Evolutionary conservation across 768 basidiomycete genomes (phyloP).

Genomic region (Psilocybe sp.): DNA sequence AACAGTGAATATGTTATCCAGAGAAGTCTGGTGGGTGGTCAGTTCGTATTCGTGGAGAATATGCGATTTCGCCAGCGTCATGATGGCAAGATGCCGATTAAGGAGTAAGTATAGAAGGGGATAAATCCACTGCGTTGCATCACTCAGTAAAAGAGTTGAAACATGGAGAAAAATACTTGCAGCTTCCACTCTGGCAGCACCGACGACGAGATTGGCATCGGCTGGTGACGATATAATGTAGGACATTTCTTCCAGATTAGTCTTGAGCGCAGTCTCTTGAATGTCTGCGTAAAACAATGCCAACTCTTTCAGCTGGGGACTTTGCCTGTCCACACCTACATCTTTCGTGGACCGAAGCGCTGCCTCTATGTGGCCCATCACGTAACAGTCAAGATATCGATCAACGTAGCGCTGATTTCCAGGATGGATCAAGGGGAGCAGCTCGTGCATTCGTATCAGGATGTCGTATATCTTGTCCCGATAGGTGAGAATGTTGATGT

Average conservation of each 20-base stretch:
- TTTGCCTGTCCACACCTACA: background rate
- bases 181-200: constrained; percentile 6
- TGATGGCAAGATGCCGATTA: background rate
- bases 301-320: constrained; percentile 2
- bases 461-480: constrained; percentile 5
- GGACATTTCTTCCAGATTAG: constrained; percentile 6
- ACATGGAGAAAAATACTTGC: background rate
- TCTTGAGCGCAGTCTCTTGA: constrained; percentile 1
- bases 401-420: constrained; percentile 7
- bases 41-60: background rate
- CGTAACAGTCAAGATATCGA: constrained; percentile 3
- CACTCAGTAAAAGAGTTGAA: background rate
- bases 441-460: constrained; percentile 4
- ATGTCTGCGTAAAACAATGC: background rate
- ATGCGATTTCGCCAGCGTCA: background rate
- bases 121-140: constrained; percentile 5
- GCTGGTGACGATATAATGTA: constrained; percentile 1
- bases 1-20: background rate
- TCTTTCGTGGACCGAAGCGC: constrained; percentile 4
- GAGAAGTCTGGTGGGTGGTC: background rate
- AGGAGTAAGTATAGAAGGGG: constrained; percentile 3
- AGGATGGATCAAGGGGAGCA: constrained; percentile 1
- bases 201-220: constrained; percentile 4
- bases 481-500: constrained; percentile 3
- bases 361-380: constrained; percentile 4